Evolutionary conservation across 768 basidiomycete genomes (phyloP).

Genomic region (Gymnopilus junonius): DNA sequence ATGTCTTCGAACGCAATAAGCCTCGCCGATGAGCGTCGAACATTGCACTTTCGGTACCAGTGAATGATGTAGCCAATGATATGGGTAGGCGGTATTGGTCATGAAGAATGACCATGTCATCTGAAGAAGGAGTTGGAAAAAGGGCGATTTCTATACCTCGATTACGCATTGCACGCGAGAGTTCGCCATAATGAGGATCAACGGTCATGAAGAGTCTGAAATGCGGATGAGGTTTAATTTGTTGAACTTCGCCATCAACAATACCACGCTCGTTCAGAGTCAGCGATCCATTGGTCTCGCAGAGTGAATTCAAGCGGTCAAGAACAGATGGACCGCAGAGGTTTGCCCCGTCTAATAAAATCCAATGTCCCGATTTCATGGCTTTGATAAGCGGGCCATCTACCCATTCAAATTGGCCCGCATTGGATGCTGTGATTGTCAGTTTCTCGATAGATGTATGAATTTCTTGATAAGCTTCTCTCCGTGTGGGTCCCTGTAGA

Average conservation of each 20-base stretch:
- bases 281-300: conserved; percentile 82
- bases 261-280: conserved; percentile 91
- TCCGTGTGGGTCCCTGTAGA: conserved; percentile 16
- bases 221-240: conserved; percentile 80
- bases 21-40: conserved; percentile 46
- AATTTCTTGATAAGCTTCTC: conserved; percentile 7
- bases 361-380: conserved; percentile 87
- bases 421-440: conserved; percentile 26
- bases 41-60: conserved; percentile 16
- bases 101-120: conserved; percentile 51
- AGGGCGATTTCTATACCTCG: conserved; percentile 87
- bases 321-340: conserved; percentile 94
- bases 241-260: conserved; percentile 73
- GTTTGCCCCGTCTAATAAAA: conserved; percentile 91
- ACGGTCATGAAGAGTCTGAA: conserved; percentile 96
- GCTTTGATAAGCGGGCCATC: conserved; percentile 91
- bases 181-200: conserved; percentile 89
- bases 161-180: conserved; percentile 98
- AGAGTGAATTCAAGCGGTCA: conserved; percentile 95
- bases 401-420: conserved; percentile 87
- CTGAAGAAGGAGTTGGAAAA: conserved; percentile 35
- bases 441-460: conserved; percentile 26
- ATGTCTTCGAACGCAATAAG: conserved; percentile 10
- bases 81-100: conserved; percentile 56
- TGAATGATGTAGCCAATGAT: conserved; percentile 4